A percentile compares a stretch with the other conserved stretches of the same genome.
Evolutionary conservation across 768 basidiomycete genomes (phyloP).

Genomic region (Lactifluus rugatus): DNA sequence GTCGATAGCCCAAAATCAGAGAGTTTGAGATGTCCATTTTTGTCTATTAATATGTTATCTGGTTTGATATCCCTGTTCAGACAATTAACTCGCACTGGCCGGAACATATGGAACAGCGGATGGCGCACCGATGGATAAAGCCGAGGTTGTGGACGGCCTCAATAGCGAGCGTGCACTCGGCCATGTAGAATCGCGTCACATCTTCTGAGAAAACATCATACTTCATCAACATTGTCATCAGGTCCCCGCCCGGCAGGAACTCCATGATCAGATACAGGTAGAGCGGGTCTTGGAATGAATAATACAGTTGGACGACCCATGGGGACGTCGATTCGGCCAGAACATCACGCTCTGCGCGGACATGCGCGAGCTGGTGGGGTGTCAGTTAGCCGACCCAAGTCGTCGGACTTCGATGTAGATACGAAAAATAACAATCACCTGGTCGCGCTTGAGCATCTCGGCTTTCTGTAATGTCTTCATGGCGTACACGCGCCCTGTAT

Average conservation of each 20-base stretch:
- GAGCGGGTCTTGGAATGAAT: constrained; percentile 91
- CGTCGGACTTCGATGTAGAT: too few species aligned
- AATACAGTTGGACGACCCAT: constrained; percentile 96
- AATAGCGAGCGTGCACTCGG: constrained; percentile 93
- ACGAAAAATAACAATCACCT: constrained; percentile 40
- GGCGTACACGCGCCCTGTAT: constrained; percentile 97
- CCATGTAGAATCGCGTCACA: constrained; percentile 98
- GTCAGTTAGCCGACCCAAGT: background rate
- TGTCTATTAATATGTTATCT: constrained; percentile 97
- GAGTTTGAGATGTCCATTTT: constrained; percentile 92
- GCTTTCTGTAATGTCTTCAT: constrained; percentile 97
- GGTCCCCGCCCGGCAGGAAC: constrained; percentile 94
- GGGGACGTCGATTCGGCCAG: constrained; percentile 90
- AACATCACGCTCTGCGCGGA: constrained; percentile 94
- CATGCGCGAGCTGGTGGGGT: constrained; percentile 75
- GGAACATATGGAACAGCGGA: background rate
- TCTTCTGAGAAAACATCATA: constrained; percentile 99
- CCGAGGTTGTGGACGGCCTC: constrained; percentile 96
- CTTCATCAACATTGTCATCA: constrained; percentile 99
- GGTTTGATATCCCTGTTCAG: constrained; percentile 88
- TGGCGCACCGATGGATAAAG: constrained; percentile 86
- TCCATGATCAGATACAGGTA: constrained; percentile 98
- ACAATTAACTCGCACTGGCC: background rate
- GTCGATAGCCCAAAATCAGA: constrained; percentile 98
- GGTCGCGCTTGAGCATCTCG: constrained; percentile 99